Base-by-base conservation (phyloP, 1,284 basidiomycete species). In the Cystobasidium sp. region DNA sequence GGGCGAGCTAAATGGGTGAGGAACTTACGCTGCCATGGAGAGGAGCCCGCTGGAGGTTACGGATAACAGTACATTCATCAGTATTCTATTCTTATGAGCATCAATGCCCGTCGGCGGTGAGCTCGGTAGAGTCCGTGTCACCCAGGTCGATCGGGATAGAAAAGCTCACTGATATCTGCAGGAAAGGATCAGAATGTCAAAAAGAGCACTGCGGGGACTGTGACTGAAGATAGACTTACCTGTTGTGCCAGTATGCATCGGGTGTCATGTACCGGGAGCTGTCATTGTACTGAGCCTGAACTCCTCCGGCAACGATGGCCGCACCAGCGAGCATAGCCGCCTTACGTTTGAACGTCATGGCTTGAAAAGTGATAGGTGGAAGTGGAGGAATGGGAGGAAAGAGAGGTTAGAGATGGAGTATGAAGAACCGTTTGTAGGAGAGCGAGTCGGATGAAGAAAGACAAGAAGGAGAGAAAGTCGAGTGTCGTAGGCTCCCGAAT, bases 221-320 rank as follows among this genome's bases (percentile, higher is more conserved):
- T 18, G 18, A 2, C 10, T 20, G n/a, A 1, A 49, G 20, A 24
- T 12, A 24, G 10, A 39, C 53, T 14, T 58, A 68, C 53, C 66
- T 56, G 66, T 68, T 68, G 55, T 68, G 66, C 66, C 66, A 68
- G 31, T 68, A 68, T 8, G 41, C 66, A 59, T 68, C 66, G 6
- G 55, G 53, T 46, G 66, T 68, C 39, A 59, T 39, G 55, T 68
- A 56, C 4, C 66, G 37, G 20, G 66, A 68, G 51, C 31, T 43
- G 52, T 68, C 66, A 47, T 56, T 68, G 51, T 66, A 66, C 39
- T 66, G 64, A 20, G 64, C 64, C 12, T 53, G 47, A 0, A 66
- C 64, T 6, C 31, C 31, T 1, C 49, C 64, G 9, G 62, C 62
- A 18, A 65, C 37, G 51, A 66, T 43, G 39, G 64, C 51, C 6